Evolutionary conservation across 2,329 filamentous ascomycete genomes (phyloP).

Genomic region (Talaromyces marneffei): DNA sequence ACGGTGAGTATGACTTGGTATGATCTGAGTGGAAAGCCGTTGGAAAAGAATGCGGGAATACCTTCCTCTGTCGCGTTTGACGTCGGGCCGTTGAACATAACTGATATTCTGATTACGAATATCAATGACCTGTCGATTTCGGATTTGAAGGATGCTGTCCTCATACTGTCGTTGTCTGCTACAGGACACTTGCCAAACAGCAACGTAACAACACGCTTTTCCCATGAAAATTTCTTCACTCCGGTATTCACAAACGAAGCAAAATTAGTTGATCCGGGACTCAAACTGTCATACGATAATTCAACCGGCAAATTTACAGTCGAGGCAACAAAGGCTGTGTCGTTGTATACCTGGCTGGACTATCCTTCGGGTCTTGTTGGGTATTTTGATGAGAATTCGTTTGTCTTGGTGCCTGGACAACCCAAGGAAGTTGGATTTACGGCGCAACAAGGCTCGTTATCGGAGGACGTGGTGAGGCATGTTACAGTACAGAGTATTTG

Average conservation of each 20-base stretch:
- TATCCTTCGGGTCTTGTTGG: conserved; percentile 46
- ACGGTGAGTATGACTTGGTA: conserved; percentile 48
- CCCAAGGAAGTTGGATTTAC: conserved; percentile 42
- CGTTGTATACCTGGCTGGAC: conserved; percentile 53
- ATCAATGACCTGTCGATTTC: conserved; percentile 30
- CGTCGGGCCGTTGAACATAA: conserved; percentile 50
- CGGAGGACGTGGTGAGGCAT: conserved; percentile 39
- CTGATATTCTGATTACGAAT: conserved; percentile 40
- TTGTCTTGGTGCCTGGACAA: conserved; percentile 45
- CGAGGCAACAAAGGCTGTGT: conserved; percentile 44
- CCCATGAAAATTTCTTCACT: conserved; percentile 49
- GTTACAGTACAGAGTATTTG: conserved; percentile 51
- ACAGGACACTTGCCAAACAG: conserved; percentile 45
- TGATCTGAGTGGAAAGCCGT: conserved; percentile 43
- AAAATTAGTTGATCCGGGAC: conserved; percentile 44
- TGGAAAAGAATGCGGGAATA: conserved; percentile 34
- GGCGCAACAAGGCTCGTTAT: conserved; percentile 42
- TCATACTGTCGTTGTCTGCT: conserved; percentile 43
- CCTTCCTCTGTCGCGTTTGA: conserved; percentile 33
- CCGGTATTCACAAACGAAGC: conserved; percentile 43
- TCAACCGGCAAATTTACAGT: conserved; percentile 40
- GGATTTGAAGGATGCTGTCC: conserved; percentile 34
- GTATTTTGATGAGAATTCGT: conserved; percentile 51
- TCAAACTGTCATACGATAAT: conserved; percentile 35
- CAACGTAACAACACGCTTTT: conserved; percentile 34